Evolutionary conservation across 352 stramenopile genomes (phyloP).

Genomic region (Albugo candida): DNA sequence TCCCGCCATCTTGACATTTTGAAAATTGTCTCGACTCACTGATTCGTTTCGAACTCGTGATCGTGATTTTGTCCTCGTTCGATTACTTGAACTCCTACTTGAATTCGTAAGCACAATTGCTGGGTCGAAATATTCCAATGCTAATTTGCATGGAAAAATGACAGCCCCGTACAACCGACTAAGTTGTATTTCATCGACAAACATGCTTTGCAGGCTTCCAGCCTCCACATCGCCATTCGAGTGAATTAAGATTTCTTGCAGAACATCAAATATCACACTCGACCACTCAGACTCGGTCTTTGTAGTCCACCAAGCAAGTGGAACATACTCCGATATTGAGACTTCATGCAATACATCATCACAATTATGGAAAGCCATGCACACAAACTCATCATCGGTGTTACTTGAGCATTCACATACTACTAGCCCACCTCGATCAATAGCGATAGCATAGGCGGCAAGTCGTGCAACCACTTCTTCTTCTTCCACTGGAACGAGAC

Average conservation of each 20-base stretch:
- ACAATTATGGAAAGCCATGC: neutral
- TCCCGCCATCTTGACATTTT: no score
- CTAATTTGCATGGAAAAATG: slow-evolving; percentile 73
- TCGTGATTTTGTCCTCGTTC: neutral
- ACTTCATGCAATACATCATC: slow-evolving; percentile 33
- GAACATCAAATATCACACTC: slow-evolving; percentile 28
- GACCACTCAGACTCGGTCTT: slow-evolving; percentile 66
- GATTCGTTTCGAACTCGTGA: no score
- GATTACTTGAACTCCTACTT: slow-evolving; percentile 3
- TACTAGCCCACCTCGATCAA: slow-evolving; percentile 27
- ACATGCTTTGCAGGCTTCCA: slow-evolving; percentile 40
- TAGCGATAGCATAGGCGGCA: slow-evolving; percentile 51
- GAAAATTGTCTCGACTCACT: no score
- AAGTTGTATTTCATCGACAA: slow-evolving; percentile 64
- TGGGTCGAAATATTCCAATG: slow-evolving; percentile 1
- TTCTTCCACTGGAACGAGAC: slow-evolving; percentile 65
- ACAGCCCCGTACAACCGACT: slow-evolving; percentile 71
- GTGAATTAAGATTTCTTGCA: slow-evolving; percentile 20
- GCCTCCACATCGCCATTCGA: slow-evolving; percentile 6
- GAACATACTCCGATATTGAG: slow-evolving; percentile 73
- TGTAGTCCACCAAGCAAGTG: slow-evolving; percentile 36
- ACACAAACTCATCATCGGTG: slow-evolving; percentile 3
- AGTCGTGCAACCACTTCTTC: slow-evolving; percentile 61
- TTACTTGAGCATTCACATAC: slow-evolving; percentile 8
- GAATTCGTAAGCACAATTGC: no score